These are phyloP conservation scores for Claviceps quebecensis DNA, from an alignment of 2,329 filamentous ascomycete species.

Conservation along the genomic window DNA sequence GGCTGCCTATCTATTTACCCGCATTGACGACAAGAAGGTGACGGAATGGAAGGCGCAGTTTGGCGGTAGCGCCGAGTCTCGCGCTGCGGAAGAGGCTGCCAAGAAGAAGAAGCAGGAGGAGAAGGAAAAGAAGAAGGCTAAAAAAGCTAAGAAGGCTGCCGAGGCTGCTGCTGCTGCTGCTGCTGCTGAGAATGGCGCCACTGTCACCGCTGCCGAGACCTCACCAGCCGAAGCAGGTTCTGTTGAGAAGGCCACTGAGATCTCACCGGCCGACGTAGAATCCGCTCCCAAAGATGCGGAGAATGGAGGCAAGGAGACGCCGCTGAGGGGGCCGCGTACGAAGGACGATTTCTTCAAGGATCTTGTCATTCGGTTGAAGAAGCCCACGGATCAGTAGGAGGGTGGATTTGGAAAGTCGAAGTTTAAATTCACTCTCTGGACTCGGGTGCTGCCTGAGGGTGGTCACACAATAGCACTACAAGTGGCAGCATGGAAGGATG, in stretches of 20 bases:
- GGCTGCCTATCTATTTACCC: slow-evolving; percentile 65
- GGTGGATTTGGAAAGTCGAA: too few relatives aligned
- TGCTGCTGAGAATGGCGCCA: slow-evolving; percentile 4
- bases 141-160: slow-evolving; percentile 23
- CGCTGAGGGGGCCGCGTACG: too few relatives aligned
- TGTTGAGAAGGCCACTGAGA: background rate
- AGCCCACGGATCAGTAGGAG: background rate
- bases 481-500: too few relatives aligned
- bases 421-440: too few relatives aligned
- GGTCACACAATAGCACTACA: too few relatives aligned
- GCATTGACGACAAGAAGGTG: slow-evolving; percentile 68
- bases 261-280: slow-evolving; percentile 3
- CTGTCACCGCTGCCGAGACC: background rate
- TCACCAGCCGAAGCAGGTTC: too few relatives aligned
- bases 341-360: slow-evolving; percentile 10
- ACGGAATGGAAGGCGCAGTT: slow-evolving; percentile 71
- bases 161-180: slow-evolving; percentile 10
- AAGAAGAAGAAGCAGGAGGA: slow-evolving; percentile 37
- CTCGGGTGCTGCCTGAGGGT: too few relatives aligned
- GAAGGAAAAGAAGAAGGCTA: slow-evolving; percentile 26
- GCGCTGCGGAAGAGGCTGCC: slow-evolving; percentile 34
- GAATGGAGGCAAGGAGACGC: slow-evolving; percentile 6
- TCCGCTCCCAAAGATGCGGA: background rate
- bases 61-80: slow-evolving; percentile 38
- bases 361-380: slow-evolving; percentile 12